Evolutionary conservation across 495 filamentous ascomycete species (phyloP).

Genomic region (Hyaloscypha finlandica): DNA sequence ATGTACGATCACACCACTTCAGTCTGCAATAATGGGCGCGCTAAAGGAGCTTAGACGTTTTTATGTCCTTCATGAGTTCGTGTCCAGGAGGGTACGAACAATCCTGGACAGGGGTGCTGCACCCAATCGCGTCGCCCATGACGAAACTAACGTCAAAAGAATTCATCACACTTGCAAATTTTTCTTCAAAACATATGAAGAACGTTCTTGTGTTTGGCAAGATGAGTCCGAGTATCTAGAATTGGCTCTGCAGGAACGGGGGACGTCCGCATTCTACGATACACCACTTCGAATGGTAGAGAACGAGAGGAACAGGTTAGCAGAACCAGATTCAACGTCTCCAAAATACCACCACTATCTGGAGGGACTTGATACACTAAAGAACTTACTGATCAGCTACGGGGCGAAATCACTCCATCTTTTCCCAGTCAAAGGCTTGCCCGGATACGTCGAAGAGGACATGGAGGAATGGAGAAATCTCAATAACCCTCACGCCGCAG

Average conservation of each 20-base stretch:
- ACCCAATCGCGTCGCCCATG: background rate
- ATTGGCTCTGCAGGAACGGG: background rate
- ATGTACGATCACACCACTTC: background rate
- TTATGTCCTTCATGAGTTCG: too few relatives aligned
- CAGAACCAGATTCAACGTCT: background rate
- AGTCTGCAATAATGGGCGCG: background rate
- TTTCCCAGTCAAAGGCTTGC: slow-evolving; percentile 6
- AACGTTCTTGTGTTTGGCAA: background rate
- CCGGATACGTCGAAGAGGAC: slow-evolving; percentile 10
- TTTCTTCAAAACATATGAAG: background rate
- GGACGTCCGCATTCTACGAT: background rate
- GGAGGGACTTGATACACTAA: background rate
- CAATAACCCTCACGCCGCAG: background rate
- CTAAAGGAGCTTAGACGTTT: too few relatives aligned
- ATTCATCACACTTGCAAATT: background rate
- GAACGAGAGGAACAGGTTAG: background rate
- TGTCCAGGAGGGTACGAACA: too few relatives aligned
- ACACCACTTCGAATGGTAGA: slow-evolving; percentile 9
- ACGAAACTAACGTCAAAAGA: background rate
- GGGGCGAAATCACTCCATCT: slow-evolving; percentile 13
- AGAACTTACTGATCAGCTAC: background rate
- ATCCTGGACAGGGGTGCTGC: background rate
- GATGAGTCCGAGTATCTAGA: background rate
- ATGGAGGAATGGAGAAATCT: slow-evolving; percentile 10
- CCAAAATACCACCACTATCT: background rate